These are phyloP conservation scores for Fraxinus nigra DNA, from an alignment of 305 asterid species.

Conservation along the genomic window DNA sequence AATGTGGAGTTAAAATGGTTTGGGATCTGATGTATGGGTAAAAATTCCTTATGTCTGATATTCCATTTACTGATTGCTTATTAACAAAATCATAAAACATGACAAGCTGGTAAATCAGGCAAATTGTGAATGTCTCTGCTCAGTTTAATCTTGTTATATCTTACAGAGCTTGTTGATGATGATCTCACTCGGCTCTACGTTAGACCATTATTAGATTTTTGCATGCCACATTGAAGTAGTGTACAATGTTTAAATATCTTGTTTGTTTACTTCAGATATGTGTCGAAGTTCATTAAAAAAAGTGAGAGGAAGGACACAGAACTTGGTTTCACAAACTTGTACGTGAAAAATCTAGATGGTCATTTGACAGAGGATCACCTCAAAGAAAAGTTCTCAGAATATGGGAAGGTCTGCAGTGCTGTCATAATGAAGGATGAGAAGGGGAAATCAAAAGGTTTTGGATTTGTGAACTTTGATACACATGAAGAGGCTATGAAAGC, in stretches of 20 bases:
- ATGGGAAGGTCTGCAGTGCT: constrained; percentile 37
- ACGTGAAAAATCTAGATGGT: constrained; percentile 42
- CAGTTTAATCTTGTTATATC: not conserved
- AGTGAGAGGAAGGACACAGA: constrained; percentile 30
- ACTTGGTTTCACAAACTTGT: constrained; percentile 32
- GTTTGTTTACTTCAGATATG: constrained; percentile 35
- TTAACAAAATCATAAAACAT: not conserved
- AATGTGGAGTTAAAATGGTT: not conserved
- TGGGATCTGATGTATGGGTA: not conserved
- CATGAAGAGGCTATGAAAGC: constrained; percentile 46
- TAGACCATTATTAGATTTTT: not conserved
- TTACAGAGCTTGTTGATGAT: not conserved
- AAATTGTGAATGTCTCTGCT: not conserved
- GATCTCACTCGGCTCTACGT: not conserved
- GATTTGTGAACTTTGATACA: constrained; percentile 41
- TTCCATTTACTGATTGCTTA: not conserved
- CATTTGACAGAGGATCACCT: constrained; percentile 35
- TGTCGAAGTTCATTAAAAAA: constrained; percentile 41
- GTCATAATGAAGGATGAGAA: constrained; percentile 36
- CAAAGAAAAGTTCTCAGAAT: constrained; percentile 32
- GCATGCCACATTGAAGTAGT: not conserved
- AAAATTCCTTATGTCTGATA: not conserved
- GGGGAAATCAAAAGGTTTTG: constrained; percentile 44
- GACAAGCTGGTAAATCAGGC: not conserved
- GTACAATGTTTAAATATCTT: not conserved